A percentile compares a stretch with the other conserved stretches of the same genome.
phyloP scores from a whole-genome alignment of 1,139 yeast species.

The Sugiyamaella castrensis region DNA sequence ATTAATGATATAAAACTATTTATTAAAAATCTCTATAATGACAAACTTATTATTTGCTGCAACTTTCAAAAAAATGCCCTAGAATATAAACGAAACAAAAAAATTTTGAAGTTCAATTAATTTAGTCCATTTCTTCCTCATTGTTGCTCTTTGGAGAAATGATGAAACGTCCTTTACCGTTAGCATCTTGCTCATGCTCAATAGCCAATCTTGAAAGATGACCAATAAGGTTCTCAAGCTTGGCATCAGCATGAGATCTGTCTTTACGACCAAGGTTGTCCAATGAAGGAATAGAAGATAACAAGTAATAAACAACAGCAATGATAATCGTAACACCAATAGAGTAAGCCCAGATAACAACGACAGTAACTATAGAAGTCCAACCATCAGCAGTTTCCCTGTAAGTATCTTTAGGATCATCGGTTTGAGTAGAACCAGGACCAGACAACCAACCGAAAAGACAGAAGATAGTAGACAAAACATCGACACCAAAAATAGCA shows the following conservation, averaged over 20 bases:
- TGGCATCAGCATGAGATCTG: constrained; percentile 34
- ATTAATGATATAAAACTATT: too few species aligned
- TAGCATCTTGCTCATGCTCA: constrained; percentile 37
- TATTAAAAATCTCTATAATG: too few species aligned
- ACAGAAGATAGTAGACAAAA: constrained; percentile 85
- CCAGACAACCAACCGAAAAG: constrained; percentile 95
- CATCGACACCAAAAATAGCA: constrained; percentile 85
- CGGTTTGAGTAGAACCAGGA: constrained; percentile 32
- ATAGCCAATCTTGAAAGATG: constrained; percentile 39
- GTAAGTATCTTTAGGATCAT: constrained; percentile 31
- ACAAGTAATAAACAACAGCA: constrained; percentile 95
- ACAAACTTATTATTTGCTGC: not conserved
- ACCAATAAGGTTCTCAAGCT: constrained; percentile 39
- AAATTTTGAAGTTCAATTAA: constrained; percentile 2
- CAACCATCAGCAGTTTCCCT: constrained; percentile 63
- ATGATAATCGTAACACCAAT: constrained; percentile 93
- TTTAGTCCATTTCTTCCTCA: constrained; percentile 38
- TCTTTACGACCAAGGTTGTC: constrained; percentile 37
- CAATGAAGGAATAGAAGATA: constrained; percentile 38
- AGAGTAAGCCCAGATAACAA: constrained; percentile 91
- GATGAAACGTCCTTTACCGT: constrained; percentile 35
- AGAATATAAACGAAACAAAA: constrained; percentile 3
- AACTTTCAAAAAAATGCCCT: constrained; percentile 13
- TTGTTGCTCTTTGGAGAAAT: constrained; percentile 34
- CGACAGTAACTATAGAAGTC: constrained; percentile 94